Percentiles rank a stretch among this genome's conserved stretches.
Conservation (phyloP, 129 eudicot genomes). For the Heracleum sosnowskyi region DNA sequence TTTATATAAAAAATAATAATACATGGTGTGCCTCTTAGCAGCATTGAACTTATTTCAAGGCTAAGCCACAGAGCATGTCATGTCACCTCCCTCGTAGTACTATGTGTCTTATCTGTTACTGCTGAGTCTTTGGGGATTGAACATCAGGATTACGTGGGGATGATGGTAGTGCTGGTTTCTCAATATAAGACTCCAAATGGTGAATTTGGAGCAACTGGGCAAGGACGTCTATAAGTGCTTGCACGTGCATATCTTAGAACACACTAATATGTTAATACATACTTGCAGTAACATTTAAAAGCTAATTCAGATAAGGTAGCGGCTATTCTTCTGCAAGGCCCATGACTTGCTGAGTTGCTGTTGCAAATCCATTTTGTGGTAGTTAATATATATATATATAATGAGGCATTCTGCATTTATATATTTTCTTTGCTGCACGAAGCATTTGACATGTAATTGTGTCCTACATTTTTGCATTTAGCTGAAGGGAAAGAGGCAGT, state of each 20-base stretch:
- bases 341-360: neutral
- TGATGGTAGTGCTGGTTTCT: neutral
- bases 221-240: neutral
- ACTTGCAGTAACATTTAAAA: neutral
- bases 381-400: too few relatives aligned
- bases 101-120: neutral
- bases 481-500: neutral
- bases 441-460: neutral
- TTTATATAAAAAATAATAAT: neutral
- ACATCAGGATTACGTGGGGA: neutral
- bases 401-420: too few relatives aligned
- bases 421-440: too few relatives aligned
- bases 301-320: neutral
- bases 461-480: neutral
- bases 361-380: neutral
- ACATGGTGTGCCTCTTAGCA: neutral
- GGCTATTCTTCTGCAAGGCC: neutral
- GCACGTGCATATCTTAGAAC: neutral
- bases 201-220: neutral
- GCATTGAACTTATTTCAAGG: neutral
- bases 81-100: neutral
- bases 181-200: neutral
- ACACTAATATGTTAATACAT: neutral
- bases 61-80: neutral
- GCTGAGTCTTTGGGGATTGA: neutral